A percentile compares a stretch with the other conserved stretches of the same genome.
Conservation (phyloP, 1,284 basidiomycete species). For the Anthracocystis walkeri region DNA sequence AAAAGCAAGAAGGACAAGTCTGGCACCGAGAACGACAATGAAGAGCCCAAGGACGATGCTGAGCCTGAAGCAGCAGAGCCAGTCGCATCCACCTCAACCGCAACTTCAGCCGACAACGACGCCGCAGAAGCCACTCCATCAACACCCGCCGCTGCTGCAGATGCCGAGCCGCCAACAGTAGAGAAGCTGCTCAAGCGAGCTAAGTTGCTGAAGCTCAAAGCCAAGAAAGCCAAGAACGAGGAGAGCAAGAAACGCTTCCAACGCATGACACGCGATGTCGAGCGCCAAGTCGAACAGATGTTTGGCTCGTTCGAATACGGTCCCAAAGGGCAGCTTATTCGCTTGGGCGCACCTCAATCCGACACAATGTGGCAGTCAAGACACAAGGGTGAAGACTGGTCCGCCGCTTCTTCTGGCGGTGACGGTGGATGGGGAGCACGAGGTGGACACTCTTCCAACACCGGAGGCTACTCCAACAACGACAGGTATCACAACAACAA, state of each 20-base stretch:
- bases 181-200: slow-evolving; percentile 61
- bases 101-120: background rate
- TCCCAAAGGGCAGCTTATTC: slow-evolving; percentile 52
- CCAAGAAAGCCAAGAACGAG: slow-evolving; percentile 63
- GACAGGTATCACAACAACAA: slow-evolving; percentile 9
- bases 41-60: slow-evolving; percentile 6
- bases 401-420: slow-evolving; percentile 19
- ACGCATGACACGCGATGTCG: slow-evolving; percentile 59
- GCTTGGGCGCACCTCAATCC: slow-evolving; percentile 44
- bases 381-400: slow-evolving; percentile 34
- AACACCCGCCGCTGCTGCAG: background rate
- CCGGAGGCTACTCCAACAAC: slow-evolving; percentile 3
- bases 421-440: slow-evolving; percentile 41
- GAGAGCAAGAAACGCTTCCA: slow-evolving; percentile 43
- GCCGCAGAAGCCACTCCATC: background rate
- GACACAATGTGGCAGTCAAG: slow-evolving; percentile 46
- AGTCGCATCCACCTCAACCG: slow-evolving; percentile 32
- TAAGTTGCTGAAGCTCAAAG: slow-evolving; percentile 66
- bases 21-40: background rate
- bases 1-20: slow-evolving; percentile 10
- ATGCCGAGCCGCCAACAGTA: slow-evolving; percentile 38
- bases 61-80: slow-evolving; percentile 14
- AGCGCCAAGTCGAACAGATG: slow-evolving; percentile 61
- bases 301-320: slow-evolving; percentile 58
- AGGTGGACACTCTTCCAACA: slow-evolving; percentile 14